A percentile compares a stretch with the other conserved stretches of the same genome.
Evolutionary conservation across 2,329 filamentous ascomycete species (phyloP).

Genomic region (Exserohilum rostratum): DNA sequence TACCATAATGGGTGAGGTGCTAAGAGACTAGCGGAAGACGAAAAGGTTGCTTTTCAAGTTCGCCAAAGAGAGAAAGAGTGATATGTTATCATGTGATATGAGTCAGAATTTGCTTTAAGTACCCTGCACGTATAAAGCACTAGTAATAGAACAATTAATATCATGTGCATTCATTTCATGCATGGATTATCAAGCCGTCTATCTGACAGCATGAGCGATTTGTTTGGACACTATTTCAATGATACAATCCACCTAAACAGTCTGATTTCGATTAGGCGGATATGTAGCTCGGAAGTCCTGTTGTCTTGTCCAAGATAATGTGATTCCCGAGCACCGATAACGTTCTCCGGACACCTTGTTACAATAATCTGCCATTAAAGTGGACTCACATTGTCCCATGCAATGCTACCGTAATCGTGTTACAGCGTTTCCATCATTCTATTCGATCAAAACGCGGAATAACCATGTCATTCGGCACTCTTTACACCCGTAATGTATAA

Average conservation of each 20-base stretch:
- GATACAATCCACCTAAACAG: neutral
- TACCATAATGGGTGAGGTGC: conserved; percentile 67
- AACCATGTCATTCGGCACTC: neutral
- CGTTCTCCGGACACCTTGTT: neutral
- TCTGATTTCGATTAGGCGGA: neutral
- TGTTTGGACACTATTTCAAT: no score
- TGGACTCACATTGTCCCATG: neutral
- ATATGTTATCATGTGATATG: conserved; percentile 10
- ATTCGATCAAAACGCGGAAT: neutral
- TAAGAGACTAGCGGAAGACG: conserved; percentile 63
- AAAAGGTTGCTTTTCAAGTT: conserved; percentile 30
- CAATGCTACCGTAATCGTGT: neutral
- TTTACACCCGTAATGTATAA: neutral
- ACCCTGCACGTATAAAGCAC: no score
- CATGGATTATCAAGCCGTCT: no score
- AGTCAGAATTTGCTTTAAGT: neutral
- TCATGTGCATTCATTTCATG: no score
- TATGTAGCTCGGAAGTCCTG: neutral
- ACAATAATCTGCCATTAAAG: neutral
- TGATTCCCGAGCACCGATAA: neutral
- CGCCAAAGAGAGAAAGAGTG: conserved; percentile 25
- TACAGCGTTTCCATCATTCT: neutral
- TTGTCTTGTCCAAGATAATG: neutral
- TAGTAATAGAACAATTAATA: no score
- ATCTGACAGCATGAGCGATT: no score